phyloP scores from a whole-genome alignment of 2,329 filamentous ascomycete species.

The Metarhizium brunneum region DNA sequence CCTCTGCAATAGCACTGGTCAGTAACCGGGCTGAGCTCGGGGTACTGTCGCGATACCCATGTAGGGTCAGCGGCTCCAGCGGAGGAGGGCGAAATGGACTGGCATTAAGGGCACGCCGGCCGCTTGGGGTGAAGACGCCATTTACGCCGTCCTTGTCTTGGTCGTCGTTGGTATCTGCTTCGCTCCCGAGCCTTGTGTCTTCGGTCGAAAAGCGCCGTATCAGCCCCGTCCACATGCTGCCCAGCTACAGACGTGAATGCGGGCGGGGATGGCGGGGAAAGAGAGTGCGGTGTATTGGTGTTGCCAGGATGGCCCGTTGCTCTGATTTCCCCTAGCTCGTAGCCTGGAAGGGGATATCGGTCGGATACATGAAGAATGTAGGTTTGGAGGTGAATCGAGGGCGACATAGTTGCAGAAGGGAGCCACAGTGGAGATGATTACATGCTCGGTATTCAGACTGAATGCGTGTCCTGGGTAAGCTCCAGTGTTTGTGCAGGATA shows the following conservation, averaged over 20 bases:
- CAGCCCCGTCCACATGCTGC: constrained; percentile 48
- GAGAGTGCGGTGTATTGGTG: not conserved
- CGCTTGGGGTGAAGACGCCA: constrained; percentile 42
- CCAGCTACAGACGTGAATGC: constrained; percentile 13
- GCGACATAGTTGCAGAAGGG: not conserved
- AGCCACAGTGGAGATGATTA: constrained; percentile 3
- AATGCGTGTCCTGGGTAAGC: no score
- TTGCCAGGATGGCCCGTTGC: not conserved
- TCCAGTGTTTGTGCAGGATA: no score
- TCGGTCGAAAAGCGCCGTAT: constrained; percentile 57
- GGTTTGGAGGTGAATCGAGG: not conserved
- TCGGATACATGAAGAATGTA: not conserved
- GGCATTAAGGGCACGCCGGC: constrained; percentile 38
- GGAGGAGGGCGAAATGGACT: constrained; percentile 84
- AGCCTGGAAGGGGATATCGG: not conserved
- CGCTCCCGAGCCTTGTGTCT: constrained; percentile 20
- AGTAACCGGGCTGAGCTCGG: constrained; percentile 55
- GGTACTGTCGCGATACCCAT: constrained; percentile 55
- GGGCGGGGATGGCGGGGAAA: not conserved
- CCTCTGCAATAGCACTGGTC: constrained; percentile 69
- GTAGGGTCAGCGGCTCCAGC: constrained; percentile 67
- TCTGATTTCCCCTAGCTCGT: not conserved
- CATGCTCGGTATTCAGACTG: not conserved
- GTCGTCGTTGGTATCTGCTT: constrained; percentile 14
- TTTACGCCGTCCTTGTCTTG: constrained; percentile 37